Percentiles rank a stretch among this genome's conserved stretches.
Conservation (phyloP, 108 stramenopile genomes). For the Skeletonema marinoi region DNA sequence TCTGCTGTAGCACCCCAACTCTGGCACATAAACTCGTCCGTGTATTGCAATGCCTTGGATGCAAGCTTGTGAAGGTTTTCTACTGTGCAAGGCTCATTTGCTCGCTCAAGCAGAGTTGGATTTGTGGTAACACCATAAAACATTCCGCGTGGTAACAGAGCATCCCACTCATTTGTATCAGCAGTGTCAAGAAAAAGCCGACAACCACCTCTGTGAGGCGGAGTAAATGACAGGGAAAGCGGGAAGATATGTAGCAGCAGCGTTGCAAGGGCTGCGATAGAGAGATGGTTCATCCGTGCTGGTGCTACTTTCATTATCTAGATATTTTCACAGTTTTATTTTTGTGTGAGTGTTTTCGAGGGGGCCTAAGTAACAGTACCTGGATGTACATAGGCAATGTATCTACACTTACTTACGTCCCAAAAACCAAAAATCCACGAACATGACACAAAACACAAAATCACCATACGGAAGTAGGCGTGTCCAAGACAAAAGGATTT, state of each 20-base stretch:
- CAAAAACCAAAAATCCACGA: no score
- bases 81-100: slow-evolving; percentile 58
- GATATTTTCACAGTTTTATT: neutral
- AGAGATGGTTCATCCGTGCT: no score
- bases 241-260: slow-evolving; percentile 1
- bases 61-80: slow-evolving; percentile 52
- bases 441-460: no score
- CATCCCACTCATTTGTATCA: slow-evolving; percentile 51
- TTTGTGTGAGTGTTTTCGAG: no score
- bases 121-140: slow-evolving; percentile 78
- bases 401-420: no score
- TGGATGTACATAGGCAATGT: no score
- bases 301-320: neutral
- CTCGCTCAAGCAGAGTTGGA: slow-evolving; percentile 63
- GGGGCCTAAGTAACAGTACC: no score
- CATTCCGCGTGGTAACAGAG: slow-evolving; percentile 57
- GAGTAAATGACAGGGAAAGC: slow-evolving; percentile 15
- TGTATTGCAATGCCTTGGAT: slow-evolving; percentile 26
- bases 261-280: neutral
- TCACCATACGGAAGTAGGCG: no score
- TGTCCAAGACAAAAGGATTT: no score
- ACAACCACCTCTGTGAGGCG: slow-evolving; percentile 43
- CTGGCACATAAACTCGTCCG: slow-evolving; percentile 79
- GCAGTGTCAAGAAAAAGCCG: slow-evolving; percentile 76
- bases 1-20: slow-evolving; percentile 62